Evolutionary conservation across 768 basidiomycete genomes (phyloP).

Genomic region (Suillus subluteus): DNA sequence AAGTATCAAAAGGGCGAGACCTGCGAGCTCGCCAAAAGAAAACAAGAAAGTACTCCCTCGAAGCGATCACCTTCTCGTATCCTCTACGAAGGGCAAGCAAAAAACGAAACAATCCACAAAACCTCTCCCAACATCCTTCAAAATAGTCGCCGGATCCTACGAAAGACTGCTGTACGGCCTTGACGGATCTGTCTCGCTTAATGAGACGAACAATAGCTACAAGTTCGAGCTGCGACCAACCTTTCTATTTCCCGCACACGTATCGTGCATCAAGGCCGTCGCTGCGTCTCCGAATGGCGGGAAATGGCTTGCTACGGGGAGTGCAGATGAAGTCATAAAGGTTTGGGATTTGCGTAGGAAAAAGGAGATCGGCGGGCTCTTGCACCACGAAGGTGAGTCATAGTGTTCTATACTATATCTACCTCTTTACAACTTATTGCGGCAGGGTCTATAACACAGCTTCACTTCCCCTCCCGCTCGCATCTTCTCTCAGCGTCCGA

Average conservation of each 20-base stretch:
- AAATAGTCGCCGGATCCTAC: slow-evolving; percentile 90
- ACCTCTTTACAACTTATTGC: neutral
- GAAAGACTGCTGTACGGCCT: slow-evolving; percentile 95
- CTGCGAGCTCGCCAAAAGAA: slow-evolving; percentile 19
- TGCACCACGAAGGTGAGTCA: slow-evolving; percentile 87
- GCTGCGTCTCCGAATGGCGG: slow-evolving; percentile 87
- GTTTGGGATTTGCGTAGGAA: slow-evolving; percentile 92
- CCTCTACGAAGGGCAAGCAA: slow-evolving; percentile 35
- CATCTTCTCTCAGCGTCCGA: slow-evolving; percentile 92
- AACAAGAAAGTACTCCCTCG: slow-evolving; percentile 13
- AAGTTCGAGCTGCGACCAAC: slow-evolving; percentile 65
- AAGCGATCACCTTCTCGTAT: slow-evolving; percentile 10
- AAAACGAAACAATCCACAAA: slow-evolving; percentile 21
- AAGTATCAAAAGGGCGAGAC: slow-evolving; percentile 26
- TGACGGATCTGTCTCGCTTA: slow-evolving; percentile 56
- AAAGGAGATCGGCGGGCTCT: slow-evolving; percentile 93
- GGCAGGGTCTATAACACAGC: slow-evolving; percentile 88
- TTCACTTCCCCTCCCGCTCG: slow-evolving; percentile 85
- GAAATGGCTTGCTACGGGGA: slow-evolving; percentile 96
- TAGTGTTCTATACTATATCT: slow-evolving; percentile 4
- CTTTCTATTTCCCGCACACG: slow-evolving; percentile 97
- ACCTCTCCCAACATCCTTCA: slow-evolving; percentile 67
- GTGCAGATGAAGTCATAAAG: slow-evolving; percentile 95
- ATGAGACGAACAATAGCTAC: slow-evolving; percentile 28
- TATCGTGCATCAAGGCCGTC: slow-evolving; percentile 89